These are phyloP conservation scores for Viridothelium virens DNA, from an alignment of 495 filamentous ascomycete species.

Conservation along the genomic window DNA sequence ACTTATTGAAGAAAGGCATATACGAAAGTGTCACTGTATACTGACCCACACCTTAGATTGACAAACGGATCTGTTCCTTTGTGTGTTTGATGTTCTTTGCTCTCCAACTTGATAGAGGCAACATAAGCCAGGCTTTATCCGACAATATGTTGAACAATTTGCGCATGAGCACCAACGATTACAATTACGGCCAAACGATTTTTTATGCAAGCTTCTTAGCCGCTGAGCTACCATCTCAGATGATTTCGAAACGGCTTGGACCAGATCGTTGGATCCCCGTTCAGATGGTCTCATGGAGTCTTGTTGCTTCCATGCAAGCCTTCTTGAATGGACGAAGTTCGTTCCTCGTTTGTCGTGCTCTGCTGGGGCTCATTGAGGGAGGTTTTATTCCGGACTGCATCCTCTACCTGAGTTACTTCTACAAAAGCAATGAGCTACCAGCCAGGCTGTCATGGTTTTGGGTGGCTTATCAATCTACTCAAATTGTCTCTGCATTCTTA, in stretches of 20 bases:
- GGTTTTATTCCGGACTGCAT: slow-evolving; percentile 37
- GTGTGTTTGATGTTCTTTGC: slow-evolving; percentile 43
- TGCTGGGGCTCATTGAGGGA: slow-evolving; percentile 42
- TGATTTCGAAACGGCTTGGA: slow-evolving; percentile 52
- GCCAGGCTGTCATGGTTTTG: slow-evolving; percentile 45
- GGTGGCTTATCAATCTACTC: slow-evolving; percentile 50
- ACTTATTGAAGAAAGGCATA: slow-evolving; percentile 20
- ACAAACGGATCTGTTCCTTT: slow-evolving; percentile 30
- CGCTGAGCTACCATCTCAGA: slow-evolving; percentile 40
- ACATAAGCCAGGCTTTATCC: slow-evolving; percentile 12
- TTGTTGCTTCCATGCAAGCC: slow-evolving; percentile 60
- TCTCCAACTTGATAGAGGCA: slow-evolving; percentile 37
- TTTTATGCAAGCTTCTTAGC: slow-evolving; percentile 40
- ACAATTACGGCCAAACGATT: slow-evolving; percentile 35
- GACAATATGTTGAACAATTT: slow-evolving; percentile 32
- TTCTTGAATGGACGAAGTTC: slow-evolving; percentile 50
- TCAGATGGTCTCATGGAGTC: slow-evolving; percentile 69
- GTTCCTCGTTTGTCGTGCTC: slow-evolving; percentile 37
- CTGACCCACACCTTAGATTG: slow-evolving; percentile 26
- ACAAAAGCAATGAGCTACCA: slow-evolving; percentile 43
- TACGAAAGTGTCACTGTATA: background rate
- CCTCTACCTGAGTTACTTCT: slow-evolving; percentile 46
- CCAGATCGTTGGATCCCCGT: slow-evolving; percentile 78
- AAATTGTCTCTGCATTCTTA: slow-evolving; percentile 42
- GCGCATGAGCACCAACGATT: slow-evolving; percentile 43